phyloP scores from a whole-genome alignment of 805 yeast genomes.

The Wickerhamiella occidentalis region DNA sequence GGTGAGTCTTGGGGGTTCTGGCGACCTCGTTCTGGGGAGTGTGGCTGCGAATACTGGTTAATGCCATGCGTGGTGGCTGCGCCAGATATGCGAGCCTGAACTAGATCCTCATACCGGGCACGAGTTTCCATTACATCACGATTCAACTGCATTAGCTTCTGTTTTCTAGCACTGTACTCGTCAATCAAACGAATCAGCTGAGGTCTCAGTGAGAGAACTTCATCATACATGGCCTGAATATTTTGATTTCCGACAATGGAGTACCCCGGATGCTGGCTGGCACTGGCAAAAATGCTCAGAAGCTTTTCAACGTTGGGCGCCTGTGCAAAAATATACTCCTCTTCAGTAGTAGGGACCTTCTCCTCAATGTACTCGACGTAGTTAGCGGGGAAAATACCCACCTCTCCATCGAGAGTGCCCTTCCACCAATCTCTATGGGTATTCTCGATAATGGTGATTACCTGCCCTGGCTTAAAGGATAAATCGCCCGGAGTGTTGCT shows the following conservation, averaged over 20 bases:
- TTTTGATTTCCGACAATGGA: conserved; percentile 45
- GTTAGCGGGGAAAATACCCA: conserved; percentile 86
- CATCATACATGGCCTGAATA: conserved; percentile 60
- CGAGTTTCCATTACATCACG: conserved; percentile 60
- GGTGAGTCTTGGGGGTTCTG: not conserved
- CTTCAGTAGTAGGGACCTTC: conserved; percentile 29
- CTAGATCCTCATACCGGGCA: conserved; percentile 51
- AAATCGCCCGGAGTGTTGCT: conserved; percentile 78
- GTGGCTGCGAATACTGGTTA: not conserved
- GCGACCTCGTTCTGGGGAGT: not conserved
- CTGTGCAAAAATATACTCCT: conserved; percentile 42
- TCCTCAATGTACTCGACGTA: conserved; percentile 40
- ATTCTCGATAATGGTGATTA: conserved; percentile 73
- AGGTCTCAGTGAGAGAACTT: conserved; percentile 60
- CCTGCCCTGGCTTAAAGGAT: conserved; percentile 75
- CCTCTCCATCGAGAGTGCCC: conserved; percentile 67
- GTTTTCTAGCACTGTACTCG: conserved; percentile 60
- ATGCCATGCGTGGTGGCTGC: not conserved
- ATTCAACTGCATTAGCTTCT: conserved; percentile 63
- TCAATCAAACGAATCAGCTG: conserved; percentile 64
- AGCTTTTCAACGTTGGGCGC: conserved; percentile 57
- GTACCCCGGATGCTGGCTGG: conserved; percentile 25
- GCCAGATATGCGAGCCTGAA: conserved; percentile 21
- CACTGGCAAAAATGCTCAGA: conserved; percentile 40
- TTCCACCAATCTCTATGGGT: conserved; percentile 94